Base-by-base conservation (phyloP, 768 basidiomycete species). In the Porphyrellus cyaneotinctus region DNA sequence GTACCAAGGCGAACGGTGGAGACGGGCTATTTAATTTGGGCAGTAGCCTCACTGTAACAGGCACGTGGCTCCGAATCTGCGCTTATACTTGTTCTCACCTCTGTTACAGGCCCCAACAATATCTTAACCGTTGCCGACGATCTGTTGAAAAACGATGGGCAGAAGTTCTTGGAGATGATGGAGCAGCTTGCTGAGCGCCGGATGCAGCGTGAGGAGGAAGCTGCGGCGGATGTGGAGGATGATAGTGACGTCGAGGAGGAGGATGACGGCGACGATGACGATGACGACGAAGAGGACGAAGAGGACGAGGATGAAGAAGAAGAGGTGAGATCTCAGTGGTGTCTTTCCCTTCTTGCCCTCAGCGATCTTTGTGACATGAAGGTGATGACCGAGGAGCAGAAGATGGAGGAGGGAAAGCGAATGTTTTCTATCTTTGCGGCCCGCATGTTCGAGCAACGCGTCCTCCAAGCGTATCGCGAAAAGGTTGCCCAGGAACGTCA, bases 401-500 rank as follows among this genome's bases (percentile, higher is more conserved):
- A 95, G 73, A 95, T 95, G 88, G 95, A 97, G 71, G 97, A 98
- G 73, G 97, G 97, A 60, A 93, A 95, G 70, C 83, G 91, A 46
- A 99, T 99, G 97, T 99, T 99, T 76, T 94, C 93, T 58, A 97
- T 99, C 72, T 99, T 99, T 64, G 97, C 97, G 15, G 97, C 97
- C 38, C 84, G 97, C 49, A 97, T 98, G 95, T 98, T 99, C 70
- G 97, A 99, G 74, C 95, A 97, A 72, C 86, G 97, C 22, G 97
- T 98, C 35, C 82, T 97, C 49, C 88, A 93, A 64, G 93, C 95
- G 14, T 98, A 95, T 66, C 88, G 95, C 33, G 95, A 98, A 74
- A 87, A 91, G 70, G 91, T 98, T 17, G 95, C 97, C 13, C 92
- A 95, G 67, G 95, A 95, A 71, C 84, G 93, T 59, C 95, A 97